Evolutionary conservation across 1,139 yeast species (phyloP).

Genomic region (Candida sanyaensis): DNA sequence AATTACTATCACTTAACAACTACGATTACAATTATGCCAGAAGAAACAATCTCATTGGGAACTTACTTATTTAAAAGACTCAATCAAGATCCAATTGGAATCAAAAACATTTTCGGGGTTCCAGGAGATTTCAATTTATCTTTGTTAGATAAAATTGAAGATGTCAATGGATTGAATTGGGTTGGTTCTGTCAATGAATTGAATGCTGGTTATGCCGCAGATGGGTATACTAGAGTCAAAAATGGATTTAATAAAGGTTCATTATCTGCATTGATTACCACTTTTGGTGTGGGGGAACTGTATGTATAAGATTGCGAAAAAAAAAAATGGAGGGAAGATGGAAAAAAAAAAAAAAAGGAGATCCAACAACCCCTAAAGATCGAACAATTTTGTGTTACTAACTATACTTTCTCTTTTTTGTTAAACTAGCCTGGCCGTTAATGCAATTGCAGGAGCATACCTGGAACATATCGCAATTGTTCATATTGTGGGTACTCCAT

Average conservation of each 20-base stretch:
- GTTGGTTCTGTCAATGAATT: constrained; percentile 47
- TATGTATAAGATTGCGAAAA: constrained; percentile 1
- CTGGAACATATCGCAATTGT: constrained; percentile 45
- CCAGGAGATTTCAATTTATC: constrained; percentile 45
- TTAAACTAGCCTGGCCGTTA: constrained; percentile 27
- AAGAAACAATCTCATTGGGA: constrained; percentile 37
- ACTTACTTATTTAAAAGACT: constrained; percentile 46
- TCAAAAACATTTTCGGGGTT: constrained; percentile 43
- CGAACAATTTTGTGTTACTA: neutral
- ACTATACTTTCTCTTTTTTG: neutral
- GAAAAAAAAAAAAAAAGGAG: neutral
- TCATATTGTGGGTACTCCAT: constrained; percentile 46
- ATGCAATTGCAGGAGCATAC: constrained; percentile 44
- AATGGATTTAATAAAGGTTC: constrained; percentile 23
- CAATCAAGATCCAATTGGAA: constrained; percentile 32
- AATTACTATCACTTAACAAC: neutral
- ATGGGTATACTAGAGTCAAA: constrained; percentile 36
- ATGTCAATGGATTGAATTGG: constrained; percentile 40
- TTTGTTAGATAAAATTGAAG: constrained; percentile 39
- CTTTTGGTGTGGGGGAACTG: constrained; percentile 38
- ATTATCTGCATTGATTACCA: constrained; percentile 39
- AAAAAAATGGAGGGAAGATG: too few relatives aligned
- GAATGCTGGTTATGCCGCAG: constrained; percentile 47
- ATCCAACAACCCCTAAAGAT: neutral
- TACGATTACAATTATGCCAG: constrained; percentile 24